Evolutionary conservation across 345 rosid genomes (phyloP), one percentile per base, ranked within the genome.

Genomic region (Dipteronia sinensis): DNA sequence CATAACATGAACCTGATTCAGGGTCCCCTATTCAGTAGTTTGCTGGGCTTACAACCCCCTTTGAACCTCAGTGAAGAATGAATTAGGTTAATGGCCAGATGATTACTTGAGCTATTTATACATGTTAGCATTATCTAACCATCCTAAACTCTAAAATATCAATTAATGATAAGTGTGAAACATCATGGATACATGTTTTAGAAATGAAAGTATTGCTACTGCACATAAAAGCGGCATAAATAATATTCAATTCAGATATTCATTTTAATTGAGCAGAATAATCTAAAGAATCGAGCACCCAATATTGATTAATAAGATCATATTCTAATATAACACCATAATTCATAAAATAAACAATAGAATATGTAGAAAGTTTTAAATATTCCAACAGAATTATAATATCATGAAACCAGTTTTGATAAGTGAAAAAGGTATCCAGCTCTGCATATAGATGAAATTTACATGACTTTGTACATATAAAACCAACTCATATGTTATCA

Each of bases 401-500:
- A 25, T 12, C 46, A 63, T 2, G 19, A 44, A 62, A 7, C 61
- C 69, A 74, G 61, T 25, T 64, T 63, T 63, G 16, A 22, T 25
- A 7, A 27, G 25, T 71, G 47, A 40, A 25, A 44, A 62, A 23
- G 20, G 29, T 23, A n/a, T 46, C 11, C 77, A 62, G 23, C 58
- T 64, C 46, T 27, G 40, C 44, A 75, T 7, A 25, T 13, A 47
- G 59, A 75, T 42, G 58, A 40, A 29, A 38, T 42, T 29, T 29
- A 42, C 61, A 62, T 6, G 25, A 70, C 55, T 63, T 44, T 42
- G 6, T 74, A 62, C 44, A 55, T 76, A 66, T 46, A 61, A 12
- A 59, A 44, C 62, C 12, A 71, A 55, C 47, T 23, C 23, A 49
- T 46, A 68, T 69, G 53, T 65, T 31, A 65, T 74, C 67, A 59